phyloP scores from a whole-genome alignment of 1,284 basidiomycete species.

The Coriolopsis trogii region DNA sequence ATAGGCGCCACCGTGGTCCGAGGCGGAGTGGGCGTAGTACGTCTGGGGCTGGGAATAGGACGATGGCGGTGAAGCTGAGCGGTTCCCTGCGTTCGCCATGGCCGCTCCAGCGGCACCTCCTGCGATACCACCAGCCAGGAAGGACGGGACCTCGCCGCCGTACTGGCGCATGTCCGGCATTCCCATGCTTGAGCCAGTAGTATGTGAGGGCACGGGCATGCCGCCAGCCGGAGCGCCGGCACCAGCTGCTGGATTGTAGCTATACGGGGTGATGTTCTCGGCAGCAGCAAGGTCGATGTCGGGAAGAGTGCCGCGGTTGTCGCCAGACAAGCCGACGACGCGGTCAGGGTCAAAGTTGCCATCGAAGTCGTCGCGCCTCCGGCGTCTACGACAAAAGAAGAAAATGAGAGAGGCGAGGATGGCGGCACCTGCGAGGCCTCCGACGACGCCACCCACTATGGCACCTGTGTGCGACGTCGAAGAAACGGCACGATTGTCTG shows the following conservation, averaged over 20 bases:
- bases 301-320: slow-evolving; percentile 35
- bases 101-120: slow-evolving; percentile 23
- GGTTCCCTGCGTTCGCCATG: slow-evolving; percentile 1
- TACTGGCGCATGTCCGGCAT: slow-evolving; percentile 31
- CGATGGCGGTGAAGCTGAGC: slow-evolving; percentile 22
- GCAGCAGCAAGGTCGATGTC: slow-evolving; percentile 41
- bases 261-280: slow-evolving; percentile 41
- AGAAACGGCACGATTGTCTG: slow-evolving; percentile 8
- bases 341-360: slow-evolving; percentile 55
- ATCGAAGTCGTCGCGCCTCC: slow-evolving; percentile 45
- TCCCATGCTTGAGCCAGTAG: background rate
- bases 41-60: slow-evolving; percentile 26
- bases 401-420: slow-evolving; percentile 31
- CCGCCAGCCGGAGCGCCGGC: background rate
- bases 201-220: slow-evolving; percentile 10
- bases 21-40: slow-evolving; percentile 24
- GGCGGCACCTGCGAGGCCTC: slow-evolving; percentile 36
- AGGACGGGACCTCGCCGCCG: slow-evolving; percentile 25
- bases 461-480: slow-evolving; percentile 36
- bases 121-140: slow-evolving; percentile 27
- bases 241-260: slow-evolving; percentile 24
- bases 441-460: slow-evolving; percentile 44
- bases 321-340: slow-evolving; percentile 33
- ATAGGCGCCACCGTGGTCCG: slow-evolving; percentile 25
- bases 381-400: slow-evolving; percentile 28